phyloP scores from a whole-genome alignment of 495 filamentous ascomycete genomes.

The Astrocystis sublimbata region DNA sequence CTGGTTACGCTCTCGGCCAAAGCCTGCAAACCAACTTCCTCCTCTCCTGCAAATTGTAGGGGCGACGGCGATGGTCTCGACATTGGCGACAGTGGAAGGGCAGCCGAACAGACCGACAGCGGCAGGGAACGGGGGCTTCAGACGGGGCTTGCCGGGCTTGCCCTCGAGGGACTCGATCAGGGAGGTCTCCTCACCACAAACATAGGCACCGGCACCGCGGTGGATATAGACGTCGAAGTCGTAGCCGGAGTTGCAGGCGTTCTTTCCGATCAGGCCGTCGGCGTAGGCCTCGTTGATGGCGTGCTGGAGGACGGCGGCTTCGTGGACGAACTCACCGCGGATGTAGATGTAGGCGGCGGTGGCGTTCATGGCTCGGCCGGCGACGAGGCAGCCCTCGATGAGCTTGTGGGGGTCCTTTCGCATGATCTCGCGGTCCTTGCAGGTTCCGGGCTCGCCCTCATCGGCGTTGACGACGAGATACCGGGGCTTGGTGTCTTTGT shows the following conservation, averaged over 20 bases:
- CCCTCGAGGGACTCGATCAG: conserved; percentile 97
- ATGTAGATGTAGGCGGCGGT: conserved; percentile 99
- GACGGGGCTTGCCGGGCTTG: conserved; percentile 95
- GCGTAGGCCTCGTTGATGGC: conserved; percentile 97
- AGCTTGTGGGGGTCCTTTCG: conserved; percentile 99
- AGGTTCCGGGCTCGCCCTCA: conserved; percentile 97
- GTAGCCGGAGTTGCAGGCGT: conserved; percentile 93
- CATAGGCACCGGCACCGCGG: conserved; percentile 95
- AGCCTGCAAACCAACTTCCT: conserved; percentile 84
- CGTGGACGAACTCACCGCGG: conserved; percentile 96
- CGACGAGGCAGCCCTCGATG: conserved; percentile 93
- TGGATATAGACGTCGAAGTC: conserved; percentile 97
- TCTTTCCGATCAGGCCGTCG: conserved; percentile 93
- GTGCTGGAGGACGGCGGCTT: conserved; percentile 88
- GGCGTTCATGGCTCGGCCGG: conserved; percentile 96
- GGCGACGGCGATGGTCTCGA: conserved; percentile 93
- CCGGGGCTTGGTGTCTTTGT: conserved; percentile 93
- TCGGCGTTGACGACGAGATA: conserved; percentile 98
- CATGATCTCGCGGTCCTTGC: conserved; percentile 99
- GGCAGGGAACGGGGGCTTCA: conserved; percentile 98
- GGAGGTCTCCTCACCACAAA: conserved; percentile 97
- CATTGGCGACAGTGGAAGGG: conserved; percentile 96
- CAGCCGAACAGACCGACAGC: conserved; percentile 97
- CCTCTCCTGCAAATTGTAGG: conserved; percentile 95
- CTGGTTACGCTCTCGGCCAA: conserved; percentile 91